Base-by-base conservation (phyloP, 2,329 filamentous ascomycete genomes). In the Trichoderma cornu-damae region DNA sequence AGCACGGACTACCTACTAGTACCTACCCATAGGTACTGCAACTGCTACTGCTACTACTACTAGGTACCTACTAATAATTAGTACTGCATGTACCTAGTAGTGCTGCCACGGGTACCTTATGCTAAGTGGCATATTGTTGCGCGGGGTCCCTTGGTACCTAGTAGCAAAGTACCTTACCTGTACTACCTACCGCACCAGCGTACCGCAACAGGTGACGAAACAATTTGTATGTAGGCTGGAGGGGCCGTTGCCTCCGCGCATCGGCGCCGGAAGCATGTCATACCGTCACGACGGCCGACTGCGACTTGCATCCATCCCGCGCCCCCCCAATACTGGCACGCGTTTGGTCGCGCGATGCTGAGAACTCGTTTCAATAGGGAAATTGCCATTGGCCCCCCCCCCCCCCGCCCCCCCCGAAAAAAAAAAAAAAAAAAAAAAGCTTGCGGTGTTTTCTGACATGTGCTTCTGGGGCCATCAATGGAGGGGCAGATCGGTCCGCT, bases 361-460 rank as follows among this genome's bases (percentile, higher is more conserved):
- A 55, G 40, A n/a, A 22, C 24, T 20, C 40, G 42, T 46, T n/a
- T n/a, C 30, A 35, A 6, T 22, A 43, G 40, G 51, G 22, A 55
- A 55, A 46, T 55, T 55, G 51, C 42, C 51, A 30, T 46, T 38
- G 32, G 42, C 40, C 37, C 51, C 20, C 43, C 53, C 53, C 53
- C 44, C 44, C n/a, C n/a, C n/a, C n/a, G n/a, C n/a, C n/a, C n/a
- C n/a, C n/a, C n/a, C n/a, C n/a, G n/a, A n/a, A n/a, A n/a, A n/a
- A n/a, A n/a, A n/a, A n/a, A n/a, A n/a, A n/a, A n/a, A n/a, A n/a
- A n/a, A n/a, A n/a, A n/a, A n/a, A 49, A 49, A 47, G 62, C 61
- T 61, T 67, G 57, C 51, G 60, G 43, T 62, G 60, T 58, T 64
- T 62, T 63, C 60, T 66, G 63, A 64, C 63, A 68, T 66, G 64